A percentile compares a stretch with the other conserved stretches of the same genome.
Evolutionary conservation across 2,329 filamentous ascomycete species (phyloP).

Genomic region (Fusarium gaditjirri): DNA sequence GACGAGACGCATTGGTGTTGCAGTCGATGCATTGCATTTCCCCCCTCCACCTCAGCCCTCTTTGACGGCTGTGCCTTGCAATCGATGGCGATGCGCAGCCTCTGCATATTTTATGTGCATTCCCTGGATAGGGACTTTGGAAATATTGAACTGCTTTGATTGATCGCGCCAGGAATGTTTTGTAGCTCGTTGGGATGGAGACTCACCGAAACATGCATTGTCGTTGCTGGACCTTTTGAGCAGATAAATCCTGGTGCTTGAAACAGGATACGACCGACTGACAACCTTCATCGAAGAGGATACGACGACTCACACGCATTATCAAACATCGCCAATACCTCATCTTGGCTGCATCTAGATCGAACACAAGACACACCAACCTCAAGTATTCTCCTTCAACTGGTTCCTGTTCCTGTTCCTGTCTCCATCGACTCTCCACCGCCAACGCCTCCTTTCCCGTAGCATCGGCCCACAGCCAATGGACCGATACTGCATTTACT

Average conservation of each 20-base stretch:
- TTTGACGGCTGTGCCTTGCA: constrained; percentile 43
- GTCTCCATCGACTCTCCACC: constrained; percentile 5
- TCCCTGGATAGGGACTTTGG: neutral
- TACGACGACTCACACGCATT: constrained; percentile 1
- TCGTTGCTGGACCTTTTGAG: neutral
- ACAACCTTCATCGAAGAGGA: neutral
- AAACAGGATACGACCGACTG: constrained; percentile 14
- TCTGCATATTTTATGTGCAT: constrained; percentile 17
- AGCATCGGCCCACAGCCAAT: constrained; percentile 36
- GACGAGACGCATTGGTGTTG: constrained; percentile 20
- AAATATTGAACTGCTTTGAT: constrained; percentile 3
- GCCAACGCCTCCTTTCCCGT: constrained; percentile 18
- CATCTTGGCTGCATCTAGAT: neutral
- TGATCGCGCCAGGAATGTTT: neutral
- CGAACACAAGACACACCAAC: constrained; percentile 8
- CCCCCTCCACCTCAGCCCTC: constrained; percentile 45
- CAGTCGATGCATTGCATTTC: constrained; percentile 37
- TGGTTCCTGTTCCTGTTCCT: constrained; percentile 13
- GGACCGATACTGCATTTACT: constrained; percentile 29
- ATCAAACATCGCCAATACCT: constrained; percentile 3
- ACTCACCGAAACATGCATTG: constrained; percentile 5
- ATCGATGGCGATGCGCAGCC: constrained; percentile 39
- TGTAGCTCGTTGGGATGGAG: neutral
- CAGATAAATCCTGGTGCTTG: constrained; percentile 5
- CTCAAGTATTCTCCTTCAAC: constrained; percentile 15